Conservation (phyloP, 495 filamentous ascomycete genomes). For the Talaromyces stipitatus region DNA sequence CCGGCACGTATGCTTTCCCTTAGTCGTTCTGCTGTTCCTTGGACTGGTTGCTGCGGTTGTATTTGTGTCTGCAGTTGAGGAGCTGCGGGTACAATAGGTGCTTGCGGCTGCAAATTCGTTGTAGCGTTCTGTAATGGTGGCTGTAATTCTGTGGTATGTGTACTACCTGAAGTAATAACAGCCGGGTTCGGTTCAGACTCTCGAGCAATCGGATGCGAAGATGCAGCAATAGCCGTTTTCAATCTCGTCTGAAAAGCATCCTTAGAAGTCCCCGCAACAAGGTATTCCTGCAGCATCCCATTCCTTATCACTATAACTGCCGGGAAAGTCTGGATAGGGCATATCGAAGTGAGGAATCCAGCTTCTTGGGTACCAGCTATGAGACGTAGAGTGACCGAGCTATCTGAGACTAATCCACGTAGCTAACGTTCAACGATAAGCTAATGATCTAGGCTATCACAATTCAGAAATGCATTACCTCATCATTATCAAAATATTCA, state of each 20-base stretch:
- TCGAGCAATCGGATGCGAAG: neutral
- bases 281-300: conserved; percentile 56
- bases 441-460: neutral
- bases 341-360: conserved; percentile 71
- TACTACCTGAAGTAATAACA: neutral
- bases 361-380: conserved; percentile 68
- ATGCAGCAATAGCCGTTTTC: conserved; percentile 21
- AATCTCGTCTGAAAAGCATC: conserved; percentile 50
- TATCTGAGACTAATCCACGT: conserved; percentile 35
- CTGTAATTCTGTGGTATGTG: conserved; percentile 6
- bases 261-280: conserved; percentile 49
- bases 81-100: neutral
- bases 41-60: neutral
- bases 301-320: conserved; percentile 69
- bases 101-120: neutral
- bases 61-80: neutral
- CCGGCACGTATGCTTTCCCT: conserved; percentile 6
- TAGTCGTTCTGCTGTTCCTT: neutral
- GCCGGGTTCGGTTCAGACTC: neutral
- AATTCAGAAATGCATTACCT: conserved; percentile 8
- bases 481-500: conserved; percentile 56
- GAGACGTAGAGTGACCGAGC: conserved; percentile 62
- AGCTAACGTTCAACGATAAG: conserved; percentile 5
- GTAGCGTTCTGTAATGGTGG: neutral
- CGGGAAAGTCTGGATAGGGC: conserved; percentile 63